Evolutionary conservation across 805 yeast genomes (phyloP).

Genomic region (Huiozyma sinensis): DNA sequence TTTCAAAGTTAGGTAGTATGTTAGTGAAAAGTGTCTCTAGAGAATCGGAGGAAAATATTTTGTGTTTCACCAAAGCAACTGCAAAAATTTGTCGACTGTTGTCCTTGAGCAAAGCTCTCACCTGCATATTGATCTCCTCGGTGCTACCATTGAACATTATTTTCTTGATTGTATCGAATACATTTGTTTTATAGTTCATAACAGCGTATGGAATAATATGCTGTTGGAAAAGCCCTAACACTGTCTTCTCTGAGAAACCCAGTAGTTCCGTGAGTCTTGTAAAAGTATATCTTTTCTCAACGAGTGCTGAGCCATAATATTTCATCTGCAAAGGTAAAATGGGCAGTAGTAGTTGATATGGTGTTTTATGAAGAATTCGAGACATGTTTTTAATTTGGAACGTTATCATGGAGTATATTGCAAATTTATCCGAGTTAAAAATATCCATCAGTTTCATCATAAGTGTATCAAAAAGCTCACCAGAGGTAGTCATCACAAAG

Average conservation of each 20-base stretch:
- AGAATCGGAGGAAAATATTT: slow-evolving; percentile 23
- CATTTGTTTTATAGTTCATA: slow-evolving; percentile 52
- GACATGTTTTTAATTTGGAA: slow-evolving; percentile 55
- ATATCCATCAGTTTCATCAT: slow-evolving; percentile 55
- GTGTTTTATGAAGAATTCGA: slow-evolving; percentile 42
- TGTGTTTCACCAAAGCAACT: slow-evolving; percentile 25
- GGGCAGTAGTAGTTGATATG: slow-evolving; percentile 74
- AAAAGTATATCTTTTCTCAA: slow-evolving; percentile 42
- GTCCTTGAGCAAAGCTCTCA: slow-evolving; percentile 15
- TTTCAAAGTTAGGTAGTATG: slow-evolving; percentile 23
- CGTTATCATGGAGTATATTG: slow-evolving; percentile 52
- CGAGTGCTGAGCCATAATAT: slow-evolving; percentile 44
- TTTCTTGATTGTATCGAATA: slow-evolving; percentile 32
- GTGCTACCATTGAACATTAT: slow-evolving; percentile 20
- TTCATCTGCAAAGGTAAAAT: slow-evolving; percentile 64
- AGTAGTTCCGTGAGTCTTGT: slow-evolving; percentile 53
- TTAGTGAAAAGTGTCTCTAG: slow-evolving; percentile 22
- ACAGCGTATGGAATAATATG: slow-evolving; percentile 71
- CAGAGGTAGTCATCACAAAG: slow-evolving; percentile 48
- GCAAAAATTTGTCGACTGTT: slow-evolving; percentile 28
- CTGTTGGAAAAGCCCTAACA: slow-evolving; percentile 57
- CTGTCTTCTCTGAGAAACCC: slow-evolving; percentile 48
- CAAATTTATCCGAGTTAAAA: slow-evolving; percentile 53
- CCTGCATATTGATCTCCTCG: slow-evolving; percentile 12
- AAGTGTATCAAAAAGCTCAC: slow-evolving; percentile 57